A percentile compares a stretch with the other conserved stretches of the same genome.
Evolutionary conservation across 352 stramenopile species (phyloP).

Genomic region (Phytophthora aleatoria): DNA sequence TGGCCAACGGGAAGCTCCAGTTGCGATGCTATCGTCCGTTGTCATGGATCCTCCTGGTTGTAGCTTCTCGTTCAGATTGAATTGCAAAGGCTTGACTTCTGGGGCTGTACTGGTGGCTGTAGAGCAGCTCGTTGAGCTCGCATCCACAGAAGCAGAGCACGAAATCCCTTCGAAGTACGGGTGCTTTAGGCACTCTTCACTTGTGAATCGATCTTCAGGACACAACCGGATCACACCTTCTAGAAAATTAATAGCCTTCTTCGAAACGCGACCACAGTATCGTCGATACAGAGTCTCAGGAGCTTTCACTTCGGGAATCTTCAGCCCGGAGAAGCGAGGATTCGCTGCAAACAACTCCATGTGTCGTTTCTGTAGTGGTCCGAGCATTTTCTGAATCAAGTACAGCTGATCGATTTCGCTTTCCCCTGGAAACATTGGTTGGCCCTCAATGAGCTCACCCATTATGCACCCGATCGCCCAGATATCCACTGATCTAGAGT

Average conservation of each 20-base stretch:
- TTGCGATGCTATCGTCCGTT: conserved; percentile 27
- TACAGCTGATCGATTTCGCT: conserved; percentile 99
- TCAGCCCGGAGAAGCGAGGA: conserved; percentile 91
- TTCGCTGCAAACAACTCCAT: conserved; percentile 93
- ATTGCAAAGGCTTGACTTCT: conserved; percentile 39
- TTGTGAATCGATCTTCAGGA: conserved; percentile 75
- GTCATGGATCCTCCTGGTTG: conserved; percentile 11
- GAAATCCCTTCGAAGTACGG: conserved; percentile 88
- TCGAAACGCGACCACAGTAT: conserved; percentile 88
- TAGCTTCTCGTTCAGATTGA: conserved; percentile 37
- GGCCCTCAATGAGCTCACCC: conserved; percentile 96
- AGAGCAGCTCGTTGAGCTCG: conserved; percentile 6
- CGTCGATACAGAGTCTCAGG: conserved; percentile 92
- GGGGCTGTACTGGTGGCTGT: conserved; percentile 7
- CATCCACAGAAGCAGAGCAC: conserved; percentile 19
- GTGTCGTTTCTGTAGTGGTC: conserved; percentile 93
- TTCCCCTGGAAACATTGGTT: conserved; percentile 98
- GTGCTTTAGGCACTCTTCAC: conserved; percentile 81
- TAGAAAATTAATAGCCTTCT: conserved; percentile 85
- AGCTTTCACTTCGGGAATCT: conserved; percentile 92
- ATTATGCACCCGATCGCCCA: conserved; percentile 98
- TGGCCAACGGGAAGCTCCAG: conserved; percentile 20
- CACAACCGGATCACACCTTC: conserved; percentile 78
- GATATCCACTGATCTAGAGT: conserved; percentile 96
- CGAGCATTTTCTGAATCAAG: conserved; percentile 99